Base-by-base conservation (phyloP, 208 protist species). In the Trypanosoma scelopori region DNA sequence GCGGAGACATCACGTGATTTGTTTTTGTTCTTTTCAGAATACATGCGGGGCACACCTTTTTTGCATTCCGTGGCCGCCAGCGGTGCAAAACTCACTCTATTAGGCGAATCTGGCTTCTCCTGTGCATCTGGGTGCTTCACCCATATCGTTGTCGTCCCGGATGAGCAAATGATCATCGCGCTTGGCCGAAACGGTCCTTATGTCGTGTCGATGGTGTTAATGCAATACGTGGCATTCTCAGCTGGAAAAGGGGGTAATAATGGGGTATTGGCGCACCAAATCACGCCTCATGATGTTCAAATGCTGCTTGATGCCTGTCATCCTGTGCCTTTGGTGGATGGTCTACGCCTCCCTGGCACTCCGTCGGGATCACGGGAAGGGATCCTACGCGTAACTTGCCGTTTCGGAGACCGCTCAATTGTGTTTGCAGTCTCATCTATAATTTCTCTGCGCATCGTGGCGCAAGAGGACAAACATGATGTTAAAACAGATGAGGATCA, bases 131-230 rank as follows among this genome's bases (percentile, higher is more conserved):
- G 28, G 18, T 65, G 58, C 27, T 74, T 74, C 41, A 68, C 50
- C 9, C 59, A 74, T 47, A 39, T 56, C 42, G 56, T 48, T 16
- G 16, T 51, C 9, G 35, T 53, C 30, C 22, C 42, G 11, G 27
- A 25, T 39, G 56, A 71, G 25, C 3, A 65, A 52, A 48, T 61
- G 37, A 35, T 37, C 42, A 42, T 74, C n/a, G 42, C 37, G 16
- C 48, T 74, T 65, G 68, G 68, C 41, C 51, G 39, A 41, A 61
- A 74, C 43, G 68, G 68, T 7, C 60, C 68, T 23, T 74, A 68
- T 47, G 28, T 74, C 15, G 1, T 63, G n/a, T 65, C 55, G 18
- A 16, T 68, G 12, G 39, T 67, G 4, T 16, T 67, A 50, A 66
- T 48, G 42, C 1, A 49, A 22, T 74, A 42, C 39, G 11, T 5